Evolutionary conservation across 1,284 basidiomycete genomes (phyloP), one percentile per base, ranked within the genome.

Genomic region (Boletus sp.): DNA sequence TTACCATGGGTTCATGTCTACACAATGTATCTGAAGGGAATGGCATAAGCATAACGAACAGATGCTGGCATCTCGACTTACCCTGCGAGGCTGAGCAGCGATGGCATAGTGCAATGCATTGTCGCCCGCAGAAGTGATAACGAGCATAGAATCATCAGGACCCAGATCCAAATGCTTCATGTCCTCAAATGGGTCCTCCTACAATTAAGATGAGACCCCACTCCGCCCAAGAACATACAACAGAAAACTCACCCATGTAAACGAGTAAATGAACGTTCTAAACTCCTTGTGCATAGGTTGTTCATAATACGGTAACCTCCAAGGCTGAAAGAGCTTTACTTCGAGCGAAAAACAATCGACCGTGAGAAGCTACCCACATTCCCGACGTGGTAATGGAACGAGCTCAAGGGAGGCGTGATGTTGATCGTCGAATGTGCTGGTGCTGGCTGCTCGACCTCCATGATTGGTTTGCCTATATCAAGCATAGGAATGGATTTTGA

Each of bases 21-120:
- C 86, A 41, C 84, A 87, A 55, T 90, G 86, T 34, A 90, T 83
- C 69, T 77, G 17, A 36, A 9, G n/a, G n/a, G 4, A 17, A 13
- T 13, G 8, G n/a, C 12, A 16, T 53, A 8, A 50, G 44, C 10
- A 2, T 19, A 16, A 36, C 8, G 7, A 26, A 34, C 2, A 6
- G n/a, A 17, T 13, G 27, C 7, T 2, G 26, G 10, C 0, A 41
- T 33, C 25, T 46, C 22, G 16, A 57, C 69, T 45, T 51, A 76
- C 75, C 44, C 74, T 67, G 46, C 74, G 71, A 8, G 85, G 84
- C 43, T 75, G 67, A 5, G 81, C 83, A 1, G 76, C 75, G 41
- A 88, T 81, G 5, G 87, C 87, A 57, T 91, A 91, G 66, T 91
- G 89, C 34, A 91, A 70, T 2, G 85, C 85, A 60, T 91, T 91